Evolutionary conservation across 352 stramenopile species (phyloP).

Genomic region (Blastocystis sp.): DNA sequence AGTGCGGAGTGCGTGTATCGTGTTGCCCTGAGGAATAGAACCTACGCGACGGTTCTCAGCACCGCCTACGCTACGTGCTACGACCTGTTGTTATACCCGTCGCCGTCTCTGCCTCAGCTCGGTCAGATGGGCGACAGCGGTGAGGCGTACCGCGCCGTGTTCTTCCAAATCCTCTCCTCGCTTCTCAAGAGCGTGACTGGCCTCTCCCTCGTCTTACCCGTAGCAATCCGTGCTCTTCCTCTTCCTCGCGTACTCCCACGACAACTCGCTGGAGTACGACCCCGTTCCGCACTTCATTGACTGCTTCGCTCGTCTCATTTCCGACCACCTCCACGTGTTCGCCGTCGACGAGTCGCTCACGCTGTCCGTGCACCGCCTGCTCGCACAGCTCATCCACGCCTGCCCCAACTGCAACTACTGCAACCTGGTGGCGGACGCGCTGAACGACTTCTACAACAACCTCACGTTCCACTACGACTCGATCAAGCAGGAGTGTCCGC

Average conservation of each 20-base stretch:
- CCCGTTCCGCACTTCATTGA: constrained; percentile 3
- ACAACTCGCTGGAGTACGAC: background rate
- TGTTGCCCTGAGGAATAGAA: background rate
- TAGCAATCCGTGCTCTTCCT: background rate
- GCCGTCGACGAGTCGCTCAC: background rate
- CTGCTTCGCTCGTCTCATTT: background rate
- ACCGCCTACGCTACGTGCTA: background rate
- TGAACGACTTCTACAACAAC: constrained; percentile 32
- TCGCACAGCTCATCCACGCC: background rate
- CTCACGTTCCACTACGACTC: background rate
- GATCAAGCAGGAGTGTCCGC: background rate
- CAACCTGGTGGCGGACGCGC: constrained; percentile 20
- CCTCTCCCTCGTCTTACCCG: background rate
- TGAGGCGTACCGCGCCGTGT: background rate
- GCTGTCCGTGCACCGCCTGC: background rate
- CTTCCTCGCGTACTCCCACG: background rate
- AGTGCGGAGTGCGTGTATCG: background rate
- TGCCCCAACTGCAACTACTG: constrained; percentile 16
- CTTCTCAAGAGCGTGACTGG: background rate
- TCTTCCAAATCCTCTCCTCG: background rate
- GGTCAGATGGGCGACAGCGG: background rate
- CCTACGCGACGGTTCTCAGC: background rate
- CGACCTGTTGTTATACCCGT: constrained; percentile 10
- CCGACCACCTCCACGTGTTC: constrained; percentile 19
- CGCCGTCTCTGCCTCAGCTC: constrained; percentile 15